Percentiles rank a stretch among this genome's conserved stretches.
These are phyloP conservation scores for Chimonanthus salicifolius DNA, from an alignment of 164 flowering plant species.

Conservation along the genomic window DNA sequence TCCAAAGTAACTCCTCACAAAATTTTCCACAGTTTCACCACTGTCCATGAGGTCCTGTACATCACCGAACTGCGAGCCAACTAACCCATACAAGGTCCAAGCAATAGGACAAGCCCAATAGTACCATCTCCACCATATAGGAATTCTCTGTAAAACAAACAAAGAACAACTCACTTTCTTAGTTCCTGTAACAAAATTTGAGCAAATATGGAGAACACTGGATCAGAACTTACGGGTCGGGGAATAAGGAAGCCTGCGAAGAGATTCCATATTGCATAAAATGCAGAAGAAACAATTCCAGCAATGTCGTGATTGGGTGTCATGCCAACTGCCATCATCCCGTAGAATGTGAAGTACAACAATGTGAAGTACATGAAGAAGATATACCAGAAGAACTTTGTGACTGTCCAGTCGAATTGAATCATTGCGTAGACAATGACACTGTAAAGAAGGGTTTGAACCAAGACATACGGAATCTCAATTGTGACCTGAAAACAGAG, in stretches of 20 bases:
- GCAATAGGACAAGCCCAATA: slow-evolving; percentile 42
- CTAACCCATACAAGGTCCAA: slow-evolving; percentile 48
- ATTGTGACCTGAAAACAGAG: slow-evolving; percentile 23
- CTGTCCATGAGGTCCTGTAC: slow-evolving; percentile 3
- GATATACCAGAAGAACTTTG: slow-evolving; percentile 36
- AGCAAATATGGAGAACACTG: background rate
- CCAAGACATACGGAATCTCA: slow-evolving; percentile 30
- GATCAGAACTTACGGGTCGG: slow-evolving; percentile 22
- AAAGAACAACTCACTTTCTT: background rate
- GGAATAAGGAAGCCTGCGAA: slow-evolving; percentile 41
- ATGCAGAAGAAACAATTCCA: slow-evolving; percentile 29
- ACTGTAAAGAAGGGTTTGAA: slow-evolving; percentile 27
- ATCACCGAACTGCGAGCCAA: slow-evolving; percentile 36
- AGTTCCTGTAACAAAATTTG: background rate
- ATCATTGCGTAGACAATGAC: slow-evolving; percentile 38
- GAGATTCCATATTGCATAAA: slow-evolving; percentile 32
- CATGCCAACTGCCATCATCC: slow-evolving; percentile 42
- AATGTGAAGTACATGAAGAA: slow-evolving; percentile 39
- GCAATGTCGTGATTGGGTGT: slow-evolving; percentile 39
- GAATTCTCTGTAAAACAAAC: slow-evolving; percentile 18
- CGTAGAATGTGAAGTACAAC: slow-evolving; percentile 40
- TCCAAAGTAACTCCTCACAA: slow-evolving; percentile 31
- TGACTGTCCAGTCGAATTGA: slow-evolving; percentile 34
- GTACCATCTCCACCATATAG: slow-evolving; percentile 52
- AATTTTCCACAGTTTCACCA: slow-evolving; percentile 22